Evolutionary conservation across 2,329 filamentous ascomycete genomes (phyloP), one percentile per base, ranked within the genome.

Genomic region (Biscogniauxia mediterranea): DNA sequence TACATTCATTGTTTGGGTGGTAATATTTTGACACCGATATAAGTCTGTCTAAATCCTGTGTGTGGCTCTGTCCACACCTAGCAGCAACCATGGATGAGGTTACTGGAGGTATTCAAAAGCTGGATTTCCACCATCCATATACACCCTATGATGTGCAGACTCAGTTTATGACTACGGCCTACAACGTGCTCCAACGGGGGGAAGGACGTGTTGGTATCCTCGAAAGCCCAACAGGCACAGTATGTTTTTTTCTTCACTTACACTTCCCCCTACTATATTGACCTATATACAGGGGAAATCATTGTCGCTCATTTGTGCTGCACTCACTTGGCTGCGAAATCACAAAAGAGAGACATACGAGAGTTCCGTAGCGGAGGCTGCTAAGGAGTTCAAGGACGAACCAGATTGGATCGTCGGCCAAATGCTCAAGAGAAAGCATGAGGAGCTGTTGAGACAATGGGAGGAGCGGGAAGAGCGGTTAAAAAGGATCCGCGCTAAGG

Each of bases 181-280:
- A 96, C 72, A 78, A 86, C 55, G 91, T 92, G 62, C 84, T 97
- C 25, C 88, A 96, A 67, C 71, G 71, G 23, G 84, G 85, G 4
- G 75, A 89, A 51, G 89, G 91, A 8, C 91, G 93, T 71, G 82
- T 97, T 54, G 93, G 91, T 28, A 93, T 97, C 52, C 88, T 97
- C 53, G 93, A 97, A 73, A 96, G 92, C 53, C 93, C 93, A n/a
- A 97, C 93, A 51, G 93, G 93, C 75, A 90, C 86, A 64, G 83
- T 84, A 2, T 15, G 49, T 53, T 50, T 21, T 51, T 53, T 38
- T 38, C 25, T 17, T 54, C 38, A 32, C 51, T 28, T 2, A 49
- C 5, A 17, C 23, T 28, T 19, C 21, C 17, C n/a, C 8, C 19
- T 13, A 23, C 26, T 6, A 19, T n/a, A 28, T 38, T 72, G 63